phyloP scores from a whole-genome alignment of 208 protist species.

The Pavlovales sp. region DNA sequence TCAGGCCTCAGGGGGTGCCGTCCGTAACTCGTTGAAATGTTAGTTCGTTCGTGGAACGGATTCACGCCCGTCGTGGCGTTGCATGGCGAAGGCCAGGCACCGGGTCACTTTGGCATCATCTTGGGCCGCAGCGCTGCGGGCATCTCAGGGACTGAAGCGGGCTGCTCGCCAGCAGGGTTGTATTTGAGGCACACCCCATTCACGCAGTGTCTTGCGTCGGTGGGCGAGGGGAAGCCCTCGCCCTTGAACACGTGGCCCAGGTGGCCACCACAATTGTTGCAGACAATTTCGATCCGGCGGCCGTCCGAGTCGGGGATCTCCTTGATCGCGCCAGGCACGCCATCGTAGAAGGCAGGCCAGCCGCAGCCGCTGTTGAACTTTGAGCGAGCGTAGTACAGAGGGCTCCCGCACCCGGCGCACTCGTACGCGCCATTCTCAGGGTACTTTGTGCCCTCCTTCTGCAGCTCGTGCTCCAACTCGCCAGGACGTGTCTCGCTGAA shows the following conservation, averaged over 20 bases:
- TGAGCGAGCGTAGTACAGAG: slow-evolving; percentile 11
- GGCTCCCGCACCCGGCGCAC: slow-evolving; percentile 7
- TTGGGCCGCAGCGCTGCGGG: neutral
- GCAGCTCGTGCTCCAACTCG: slow-evolving; percentile 7
- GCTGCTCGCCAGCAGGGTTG: neutral
- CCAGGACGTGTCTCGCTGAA: neutral
- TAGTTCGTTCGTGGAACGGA: no score
- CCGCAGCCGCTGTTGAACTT: slow-evolving; percentile 62
- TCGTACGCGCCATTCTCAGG: neutral
- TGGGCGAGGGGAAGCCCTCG: slow-evolving; percentile 49
- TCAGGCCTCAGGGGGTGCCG: no score
- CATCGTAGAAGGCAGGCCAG: slow-evolving; percentile 59
- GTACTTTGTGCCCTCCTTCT: slow-evolving; percentile 19
- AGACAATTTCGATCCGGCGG: slow-evolving; percentile 59
- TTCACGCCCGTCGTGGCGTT: no score
- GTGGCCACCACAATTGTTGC: slow-evolving; percentile 61
- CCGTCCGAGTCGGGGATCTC: slow-evolving; percentile 4
- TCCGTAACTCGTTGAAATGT: no score
- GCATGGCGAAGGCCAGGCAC: no score
- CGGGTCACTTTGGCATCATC: neutral
- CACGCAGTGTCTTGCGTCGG: slow-evolving; percentile 41
- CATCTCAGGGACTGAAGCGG: neutral
- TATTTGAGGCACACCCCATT: slow-evolving; percentile 17
- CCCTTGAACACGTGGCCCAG: slow-evolving; percentile 61
- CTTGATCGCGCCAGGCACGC: slow-evolving; percentile 29